Base-by-base conservation (phyloP, 1,284 basidiomycete species). In the Sanghuangporus baumii region DNA sequence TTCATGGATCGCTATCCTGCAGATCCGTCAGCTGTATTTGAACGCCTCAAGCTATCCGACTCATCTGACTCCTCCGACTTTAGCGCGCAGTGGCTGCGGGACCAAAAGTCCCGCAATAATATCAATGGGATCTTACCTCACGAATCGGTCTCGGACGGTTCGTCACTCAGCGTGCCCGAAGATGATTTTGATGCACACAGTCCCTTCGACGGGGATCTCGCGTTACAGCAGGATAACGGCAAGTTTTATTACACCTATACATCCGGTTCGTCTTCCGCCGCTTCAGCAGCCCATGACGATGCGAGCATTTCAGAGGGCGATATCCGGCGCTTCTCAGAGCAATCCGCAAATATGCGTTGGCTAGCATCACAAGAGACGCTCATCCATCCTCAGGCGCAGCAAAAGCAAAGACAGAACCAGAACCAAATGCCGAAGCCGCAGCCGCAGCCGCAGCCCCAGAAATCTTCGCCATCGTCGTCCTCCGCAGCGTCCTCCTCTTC, bases 191-290 rank as follows among this genome's bases (percentile, higher is more conserved):
- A 69, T 23, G 59, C 66, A 54, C 55, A 56, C 63, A 59, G 34
- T 47, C 52, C 59, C 6, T 38, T 66, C 60, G 79, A 78, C 31
- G 86, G 86, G 0, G 86, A 83, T 64, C 77, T 93, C 34, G 84
- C 83, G 0, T 72, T 93, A 54, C 79, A 90, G 70, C 78, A 81
- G 66, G 85, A 88, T 69, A 76, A 79, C 9, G 77, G 83, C 7
- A 91, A 90, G 36, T 86, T 84, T 68, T 90, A 85, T 67, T 89
- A 90, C 67, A 92, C 91, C 69, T 81, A 82, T 2, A 90, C 89
- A 68, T 89, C 82, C 36, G 79, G 82, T 4, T 52, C 58, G 4
- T 65, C 68, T 41, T 73, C 76, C 36, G 79, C 82, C 5, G 54
- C 58, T 20, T 65, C 68, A 46, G 73, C 71, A 55, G 73, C 74